A percentile compares a stretch with the other conserved stretches of the same genome.
Evolutionary conservation across 768 basidiomycete species (phyloP).

Genomic region (Boletus pseudo-olivaceus): DNA sequence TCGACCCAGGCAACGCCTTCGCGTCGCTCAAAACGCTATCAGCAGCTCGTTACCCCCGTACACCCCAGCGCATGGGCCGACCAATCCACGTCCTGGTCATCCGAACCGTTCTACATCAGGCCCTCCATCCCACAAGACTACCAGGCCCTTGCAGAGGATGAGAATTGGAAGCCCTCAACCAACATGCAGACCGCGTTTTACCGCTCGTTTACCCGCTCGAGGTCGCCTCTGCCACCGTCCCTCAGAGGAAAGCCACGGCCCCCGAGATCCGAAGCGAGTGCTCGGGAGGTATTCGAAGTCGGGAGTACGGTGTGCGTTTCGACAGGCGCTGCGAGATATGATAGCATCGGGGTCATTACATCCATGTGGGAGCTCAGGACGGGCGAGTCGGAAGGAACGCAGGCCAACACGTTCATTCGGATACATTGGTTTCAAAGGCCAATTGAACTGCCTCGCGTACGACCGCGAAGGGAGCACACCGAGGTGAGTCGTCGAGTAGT

Average conservation of each 20-base stretch:
- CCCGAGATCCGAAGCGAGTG: conserved; percentile 4
- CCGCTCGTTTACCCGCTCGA: conserved; percentile 26
- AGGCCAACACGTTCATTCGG: conserved; percentile 48
- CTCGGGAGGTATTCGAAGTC: conserved; percentile 40
- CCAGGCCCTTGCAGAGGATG: conserved; percentile 25
- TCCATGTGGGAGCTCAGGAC: conserved; percentile 59
- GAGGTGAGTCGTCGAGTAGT: conserved; percentile 42
- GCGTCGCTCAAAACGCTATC: conserved; percentile 37
- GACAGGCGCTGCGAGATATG: conserved; percentile 39
- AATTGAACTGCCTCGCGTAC: conserved; percentile 53
- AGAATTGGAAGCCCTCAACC: conserved; percentile 18
- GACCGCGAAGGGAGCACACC: conserved; percentile 56
- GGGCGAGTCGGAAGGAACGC: conserved; percentile 28
- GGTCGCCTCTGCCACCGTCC: conserved; percentile 13
- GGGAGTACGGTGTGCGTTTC: conserved; percentile 69
- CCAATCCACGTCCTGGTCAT: conserved; percentile 27
- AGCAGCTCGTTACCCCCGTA: conserved; percentile 30
- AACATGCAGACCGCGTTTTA: conserved; percentile 29
- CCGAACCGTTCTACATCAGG: conserved; percentile 21
- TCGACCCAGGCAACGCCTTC: conserved; percentile 28
- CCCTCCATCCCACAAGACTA: conserved; percentile 26
- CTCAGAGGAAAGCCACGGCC: conserved; percentile 11
- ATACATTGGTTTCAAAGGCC: conserved; percentile 79
- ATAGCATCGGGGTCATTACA: conserved; percentile 67
- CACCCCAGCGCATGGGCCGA: conserved; percentile 27